phyloP scores from a whole-genome alignment of 257 asterid species.

The Fraxinus pennsylvanica region DNA sequence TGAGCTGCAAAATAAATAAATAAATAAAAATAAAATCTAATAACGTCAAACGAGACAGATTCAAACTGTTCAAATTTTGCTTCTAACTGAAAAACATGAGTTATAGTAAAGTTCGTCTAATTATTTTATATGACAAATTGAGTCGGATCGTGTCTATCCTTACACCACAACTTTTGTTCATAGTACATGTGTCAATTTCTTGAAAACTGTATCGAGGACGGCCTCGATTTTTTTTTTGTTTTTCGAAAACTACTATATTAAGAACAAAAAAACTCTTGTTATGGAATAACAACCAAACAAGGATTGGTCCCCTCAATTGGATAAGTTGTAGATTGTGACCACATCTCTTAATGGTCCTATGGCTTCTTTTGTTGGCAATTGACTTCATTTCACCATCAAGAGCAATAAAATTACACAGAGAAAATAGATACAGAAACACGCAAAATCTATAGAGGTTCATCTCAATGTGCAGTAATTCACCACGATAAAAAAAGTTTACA shows the following conservation, averaged over 20 bases:
- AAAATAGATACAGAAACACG: no score
- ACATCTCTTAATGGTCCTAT: constrained; percentile 25
- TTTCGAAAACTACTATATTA: not conserved
- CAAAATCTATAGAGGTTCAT: no score
- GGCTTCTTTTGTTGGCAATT: not conserved
- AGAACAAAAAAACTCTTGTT: not conserved
- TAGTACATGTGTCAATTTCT: not conserved
- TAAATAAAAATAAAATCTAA: no score
- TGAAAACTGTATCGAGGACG: not conserved
- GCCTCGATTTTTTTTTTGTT: no score
- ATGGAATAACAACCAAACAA: not conserved
- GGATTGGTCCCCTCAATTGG: constrained; percentile 23
- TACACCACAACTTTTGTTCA: not conserved
- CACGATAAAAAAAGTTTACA: no score
- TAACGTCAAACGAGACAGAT: no score
- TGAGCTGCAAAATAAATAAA: no score
- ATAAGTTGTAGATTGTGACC: constrained; percentile 16
- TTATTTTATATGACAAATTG: no score
- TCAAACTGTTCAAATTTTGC: no score
- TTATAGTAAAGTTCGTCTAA: not conserved
- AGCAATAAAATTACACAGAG: no score
- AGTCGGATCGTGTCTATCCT: not conserved
- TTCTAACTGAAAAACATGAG: no score
- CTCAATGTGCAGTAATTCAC: no score
- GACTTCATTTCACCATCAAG: not conserved